These are phyloP conservation scores for Phytopythium cucurbitacearum DNA, from an alignment of 352 stramenopile species.

Conservation along the genomic window DNA sequence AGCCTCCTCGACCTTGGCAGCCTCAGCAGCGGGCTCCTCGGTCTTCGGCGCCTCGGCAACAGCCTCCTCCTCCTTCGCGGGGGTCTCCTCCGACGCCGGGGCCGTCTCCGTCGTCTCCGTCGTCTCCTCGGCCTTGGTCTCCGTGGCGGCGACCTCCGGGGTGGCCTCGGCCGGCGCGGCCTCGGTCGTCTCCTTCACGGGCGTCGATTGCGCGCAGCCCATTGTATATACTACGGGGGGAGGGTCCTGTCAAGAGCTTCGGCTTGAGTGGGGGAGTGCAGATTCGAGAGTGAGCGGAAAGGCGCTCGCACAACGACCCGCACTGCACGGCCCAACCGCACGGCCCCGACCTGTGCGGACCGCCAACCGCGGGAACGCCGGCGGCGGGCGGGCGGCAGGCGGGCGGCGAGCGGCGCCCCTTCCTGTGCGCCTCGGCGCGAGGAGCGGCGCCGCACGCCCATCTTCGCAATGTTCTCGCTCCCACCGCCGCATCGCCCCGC, in stretches of 20 bases:
- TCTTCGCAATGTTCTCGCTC: constrained; percentile 8
- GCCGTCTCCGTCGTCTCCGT: background rate
- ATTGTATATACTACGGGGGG: background rate
- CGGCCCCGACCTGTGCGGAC: too few relatives aligned
- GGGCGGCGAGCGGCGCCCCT: background rate
- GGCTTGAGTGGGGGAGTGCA: background rate
- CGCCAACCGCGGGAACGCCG: too few relatives aligned
- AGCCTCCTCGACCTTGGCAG: background rate
- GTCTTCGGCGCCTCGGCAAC: background rate
- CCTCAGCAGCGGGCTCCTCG: background rate
- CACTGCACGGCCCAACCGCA: too few relatives aligned
- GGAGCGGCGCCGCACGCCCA: background rate
- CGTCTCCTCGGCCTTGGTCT: constrained; percentile 4
- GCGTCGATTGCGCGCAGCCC: constrained; percentile 8
- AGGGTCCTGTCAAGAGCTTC: background rate
- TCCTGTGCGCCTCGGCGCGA: background rate
- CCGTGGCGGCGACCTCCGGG: constrained; percentile 2
- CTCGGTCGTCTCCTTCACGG: constrained; percentile 5
- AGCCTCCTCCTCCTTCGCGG: background rate
- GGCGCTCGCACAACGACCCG: too few relatives aligned
- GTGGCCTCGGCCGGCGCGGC: constrained; percentile 5
- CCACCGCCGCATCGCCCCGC: background rate
- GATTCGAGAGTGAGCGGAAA: constrained; percentile 1
- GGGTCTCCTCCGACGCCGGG: constrained; percentile 1
- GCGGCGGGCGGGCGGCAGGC: too few relatives aligned